Evolutionary conservation across 495 filamentous ascomycete genomes (phyloP), one percentile per base, ranked within the genome.

Genomic region (Tuber microsphaerosporum): DNA sequence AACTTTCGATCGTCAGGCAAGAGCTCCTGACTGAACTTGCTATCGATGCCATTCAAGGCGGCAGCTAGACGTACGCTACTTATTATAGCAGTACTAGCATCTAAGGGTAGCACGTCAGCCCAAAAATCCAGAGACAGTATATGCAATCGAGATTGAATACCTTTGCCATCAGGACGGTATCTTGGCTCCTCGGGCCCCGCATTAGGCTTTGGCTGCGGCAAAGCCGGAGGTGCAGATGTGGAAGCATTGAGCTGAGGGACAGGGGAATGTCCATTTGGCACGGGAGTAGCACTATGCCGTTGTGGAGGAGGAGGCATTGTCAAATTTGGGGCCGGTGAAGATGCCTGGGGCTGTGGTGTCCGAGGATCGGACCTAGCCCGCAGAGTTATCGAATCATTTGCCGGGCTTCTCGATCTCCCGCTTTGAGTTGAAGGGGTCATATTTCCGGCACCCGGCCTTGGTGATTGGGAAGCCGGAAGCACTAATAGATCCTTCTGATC

Each of bases 21-120:
- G 45, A 82, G 77, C 42, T 77, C 73, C 45, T 70, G 82, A 9
- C 91, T 90, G 69, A 92, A 82, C 31, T 89, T 91, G 75, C 93
- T 91, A 73, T 92, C 90, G 22, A 88, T 85, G 73, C 89, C 81
- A 43, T 85, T 89, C 1, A 87, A 69, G 79, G 70, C 90, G 88
- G 5, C 93, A 88, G 68, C 80, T n/a, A 97, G 83, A 39, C 87
- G 85, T 61, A 94, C 82, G 71, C 88, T 91, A 42, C 87, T 86
- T 73, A 94, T 88, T 61, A 94, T 84, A 22, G 92, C 89, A 80
- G 91, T 88, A 46, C 81, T 81, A 71, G 83, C 81, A 75, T 84
- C 86, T 88, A 72, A n/a, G 75, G 74, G 37, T 78, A 70, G 71
- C 77, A 82, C 73, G 75, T 82, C 17, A 80, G 80, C 46, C 80